Conservation (phyloP, 2,329 filamentous ascomycete genomes). For the Elsinoe ampelina region DNA sequence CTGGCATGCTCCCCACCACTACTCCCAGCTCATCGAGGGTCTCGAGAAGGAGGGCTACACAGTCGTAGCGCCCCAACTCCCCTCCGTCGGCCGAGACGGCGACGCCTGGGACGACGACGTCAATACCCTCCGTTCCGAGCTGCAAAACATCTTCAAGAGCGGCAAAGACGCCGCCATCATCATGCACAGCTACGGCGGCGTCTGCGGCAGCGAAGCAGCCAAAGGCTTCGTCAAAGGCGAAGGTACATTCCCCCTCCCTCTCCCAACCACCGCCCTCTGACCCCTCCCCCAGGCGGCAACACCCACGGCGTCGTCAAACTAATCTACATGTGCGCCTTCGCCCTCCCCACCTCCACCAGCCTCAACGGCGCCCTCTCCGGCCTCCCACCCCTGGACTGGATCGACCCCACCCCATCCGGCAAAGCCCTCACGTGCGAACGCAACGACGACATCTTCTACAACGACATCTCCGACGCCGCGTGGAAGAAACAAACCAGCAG, state of each 20-base stretch:
- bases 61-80: constrained; percentile 18
- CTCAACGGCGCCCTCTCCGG: constrained; percentile 17
- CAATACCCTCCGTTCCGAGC: constrained; percentile 17
- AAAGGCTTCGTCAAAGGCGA: constrained; percentile 19
- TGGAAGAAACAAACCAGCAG: constrained; percentile 18
- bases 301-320: constrained; percentile 21
- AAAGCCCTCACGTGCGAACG: constrained; percentile 12
- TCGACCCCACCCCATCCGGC: neutral
- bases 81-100: constrained; percentile 18
- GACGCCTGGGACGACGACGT: constrained; percentile 20
- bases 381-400: constrained; percentile 14
- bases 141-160: constrained; percentile 18
- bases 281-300: constrained; percentile 9
- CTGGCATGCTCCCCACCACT: constrained; percentile 22
- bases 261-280: neutral
- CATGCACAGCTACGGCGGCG: constrained; percentile 26
- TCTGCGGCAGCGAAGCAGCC: constrained; percentile 22
- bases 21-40: constrained; percentile 16
- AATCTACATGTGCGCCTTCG: constrained; percentile 23
- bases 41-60: constrained; percentile 21
- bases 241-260: neutral
- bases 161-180: constrained; percentile 22
- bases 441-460: constrained; percentile 26
- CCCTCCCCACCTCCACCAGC: constrained; percentile 17
- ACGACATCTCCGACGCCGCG: constrained; percentile 24